Percentiles rank a stretch among this genome's conserved stretches.
Conservation (phyloP, 257 asterid genomes). For the Knoxia roxburghii region DNA sequence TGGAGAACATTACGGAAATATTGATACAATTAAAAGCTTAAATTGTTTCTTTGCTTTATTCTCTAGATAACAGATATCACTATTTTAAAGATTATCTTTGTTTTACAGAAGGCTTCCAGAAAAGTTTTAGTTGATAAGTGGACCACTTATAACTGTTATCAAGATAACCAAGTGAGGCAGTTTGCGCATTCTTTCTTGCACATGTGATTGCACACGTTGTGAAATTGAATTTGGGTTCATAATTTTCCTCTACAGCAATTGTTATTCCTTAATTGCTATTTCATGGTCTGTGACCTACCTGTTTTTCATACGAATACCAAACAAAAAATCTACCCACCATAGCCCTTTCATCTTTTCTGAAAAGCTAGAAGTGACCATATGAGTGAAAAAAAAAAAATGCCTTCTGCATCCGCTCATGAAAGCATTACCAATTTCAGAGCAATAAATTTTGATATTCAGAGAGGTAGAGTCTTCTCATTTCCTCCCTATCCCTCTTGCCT, state of each 20-base stretch:
- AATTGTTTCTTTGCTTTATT: neutral
- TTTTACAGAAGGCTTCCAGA: neutral
- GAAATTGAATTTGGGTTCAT: neutral
- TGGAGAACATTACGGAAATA: neutral
- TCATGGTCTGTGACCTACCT: neutral
- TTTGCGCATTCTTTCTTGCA: neutral
- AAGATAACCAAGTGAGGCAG: neutral
- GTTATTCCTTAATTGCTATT: neutral
- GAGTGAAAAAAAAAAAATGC: neutral
- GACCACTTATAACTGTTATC: neutral
- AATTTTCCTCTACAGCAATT: neutral
- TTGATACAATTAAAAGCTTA: neutral
- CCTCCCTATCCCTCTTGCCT: neutral
- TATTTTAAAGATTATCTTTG: neutral
- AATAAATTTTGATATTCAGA: neutral
- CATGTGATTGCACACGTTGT: neutral
- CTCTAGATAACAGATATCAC: neutral
- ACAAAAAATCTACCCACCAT: neutral
- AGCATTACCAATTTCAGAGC: neutral
- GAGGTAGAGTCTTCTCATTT: neutral
- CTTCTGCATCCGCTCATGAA: neutral
- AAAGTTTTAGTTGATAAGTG: neutral
- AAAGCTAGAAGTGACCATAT: neutral
- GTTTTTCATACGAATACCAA: neutral
- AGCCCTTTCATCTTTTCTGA: slow-evolving; percentile 6